These are phyloP conservation scores for Microcera coccophila DNA, from an alignment of 2,329 filamentous ascomycete genomes.

Conservation along the genomic window DNA sequence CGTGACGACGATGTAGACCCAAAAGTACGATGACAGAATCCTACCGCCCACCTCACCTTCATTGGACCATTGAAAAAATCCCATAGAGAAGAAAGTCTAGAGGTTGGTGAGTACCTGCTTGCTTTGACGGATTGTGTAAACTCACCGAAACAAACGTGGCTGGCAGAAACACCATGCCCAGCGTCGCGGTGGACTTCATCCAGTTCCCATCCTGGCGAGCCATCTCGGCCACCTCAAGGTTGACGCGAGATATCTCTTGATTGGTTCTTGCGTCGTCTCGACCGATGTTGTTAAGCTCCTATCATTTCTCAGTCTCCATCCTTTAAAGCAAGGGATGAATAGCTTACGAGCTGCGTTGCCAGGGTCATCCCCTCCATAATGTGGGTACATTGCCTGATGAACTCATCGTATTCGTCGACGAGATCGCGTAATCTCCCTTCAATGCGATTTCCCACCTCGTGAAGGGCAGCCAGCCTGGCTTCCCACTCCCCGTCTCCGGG, in stretches of 20 bases:
- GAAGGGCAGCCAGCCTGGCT: neutral
- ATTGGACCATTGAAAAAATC: conserved; percentile 2
- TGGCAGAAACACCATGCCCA: conserved; percentile 26
- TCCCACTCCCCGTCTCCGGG: neutral
- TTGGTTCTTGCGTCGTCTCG: conserved; percentile 10
- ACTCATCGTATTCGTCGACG: conserved; percentile 15
- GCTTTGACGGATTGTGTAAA: neutral
- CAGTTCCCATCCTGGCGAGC: conserved; percentile 12
- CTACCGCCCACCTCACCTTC: neutral
- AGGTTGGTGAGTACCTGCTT: neutral
- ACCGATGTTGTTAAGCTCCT: conserved; percentile 5
- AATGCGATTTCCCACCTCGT: conserved; percentile 2
- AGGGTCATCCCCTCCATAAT: conserved; percentile 15
- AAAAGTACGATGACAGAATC: neutral
- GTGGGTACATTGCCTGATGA: conserved; percentile 11
- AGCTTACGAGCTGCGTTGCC: conserved; percentile 13
- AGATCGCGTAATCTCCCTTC: conserved; percentile 11
- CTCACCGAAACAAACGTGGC: conserved; percentile 26
- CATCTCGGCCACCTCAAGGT: conserved; percentile 10
- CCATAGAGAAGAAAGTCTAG: conserved; percentile 8
- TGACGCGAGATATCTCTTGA: neutral
- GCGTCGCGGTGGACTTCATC: conserved; percentile 16
- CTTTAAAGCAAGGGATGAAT: neutral
- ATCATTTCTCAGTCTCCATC: neutral
- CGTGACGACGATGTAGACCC: neutral